phyloP scores from a whole-genome alignment of 805 yeast genomes.

The Ogataea allantospora region DNA sequence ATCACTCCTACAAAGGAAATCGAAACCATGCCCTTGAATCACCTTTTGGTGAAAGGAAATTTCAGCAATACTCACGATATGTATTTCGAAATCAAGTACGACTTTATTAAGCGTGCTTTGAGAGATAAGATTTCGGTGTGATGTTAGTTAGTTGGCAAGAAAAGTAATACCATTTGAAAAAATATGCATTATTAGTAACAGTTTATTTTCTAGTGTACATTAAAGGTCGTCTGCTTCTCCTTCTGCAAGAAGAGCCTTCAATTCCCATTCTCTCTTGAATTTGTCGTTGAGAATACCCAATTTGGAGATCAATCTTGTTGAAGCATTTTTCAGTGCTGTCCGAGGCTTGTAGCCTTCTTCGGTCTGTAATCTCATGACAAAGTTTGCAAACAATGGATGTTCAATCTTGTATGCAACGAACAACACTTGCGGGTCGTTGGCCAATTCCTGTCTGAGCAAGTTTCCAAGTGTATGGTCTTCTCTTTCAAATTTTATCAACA shows the following conservation, averaged over 20 bases:
- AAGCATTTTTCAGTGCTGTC: constrained; percentile 87
- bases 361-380: constrained; percentile 91
- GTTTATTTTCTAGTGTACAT: constrained; percentile 8
- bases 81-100: constrained; percentile 47
- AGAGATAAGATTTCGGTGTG: constrained; percentile 35
- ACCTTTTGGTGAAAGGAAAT: constrained; percentile 45
- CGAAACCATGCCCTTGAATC: constrained; percentile 58
- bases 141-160: constrained; percentile 8
- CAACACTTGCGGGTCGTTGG: constrained; percentile 83
- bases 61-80: constrained; percentile 43
- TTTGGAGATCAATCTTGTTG: constrained; percentile 77
- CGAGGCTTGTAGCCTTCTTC: constrained; percentile 92
- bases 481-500: constrained; percentile 87
- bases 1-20: constrained; percentile 75
- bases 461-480: constrained; percentile 98
- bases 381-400: constrained; percentile 95
- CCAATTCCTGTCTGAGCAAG: constrained; percentile 78
- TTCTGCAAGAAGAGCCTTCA: constrained; percentile 67
- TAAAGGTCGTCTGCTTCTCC: constrained; percentile 42
- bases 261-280: constrained; percentile 90
- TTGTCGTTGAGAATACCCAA: constrained; percentile 70
- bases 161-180: constrained; percentile 5
- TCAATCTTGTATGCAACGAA: constrained; percentile 98
- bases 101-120: constrained; percentile 66
- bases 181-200: constrained; percentile 1